Percentiles rank a stretch among this genome's conserved stretches.
Evolutionary conservation across 2,329 filamentous ascomycete species (phyloP).

Genomic region (Hymenoscyphus infarciens): DNA sequence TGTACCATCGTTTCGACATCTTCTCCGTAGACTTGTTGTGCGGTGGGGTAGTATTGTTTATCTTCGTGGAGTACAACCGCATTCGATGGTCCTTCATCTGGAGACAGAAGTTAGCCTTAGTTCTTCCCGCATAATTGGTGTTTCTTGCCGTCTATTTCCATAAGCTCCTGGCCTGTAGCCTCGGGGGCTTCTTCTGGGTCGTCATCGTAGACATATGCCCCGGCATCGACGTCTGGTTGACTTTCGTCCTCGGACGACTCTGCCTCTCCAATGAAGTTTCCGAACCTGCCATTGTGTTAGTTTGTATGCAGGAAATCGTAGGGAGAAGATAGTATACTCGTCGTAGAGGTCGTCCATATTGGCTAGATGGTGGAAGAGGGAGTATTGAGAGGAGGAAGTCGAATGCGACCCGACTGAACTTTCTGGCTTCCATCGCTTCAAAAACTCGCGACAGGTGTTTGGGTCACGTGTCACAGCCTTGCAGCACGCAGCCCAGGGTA

Average conservation of each 20-base stretch:
- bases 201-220: constrained; percentile 78
- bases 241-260: constrained; percentile 85
- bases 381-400: constrained; percentile 1
- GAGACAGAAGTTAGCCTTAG: constrained; percentile 28
- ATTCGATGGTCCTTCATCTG: constrained; percentile 83
- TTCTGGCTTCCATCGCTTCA: constrained; percentile 22
- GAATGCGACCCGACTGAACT: constrained; percentile 21
- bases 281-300: constrained; percentile 62
- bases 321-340: constrained; percentile 57
- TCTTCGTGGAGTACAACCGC: constrained; percentile 98
- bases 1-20: constrained; percentile 95
- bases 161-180: constrained; percentile 73
- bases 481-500: constrained; percentile 3
- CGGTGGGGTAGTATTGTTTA: constrained; percentile 99
- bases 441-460: constrained; percentile 21
- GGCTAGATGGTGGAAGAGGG: constrained; percentile 10
- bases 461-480: constrained; percentile 28
- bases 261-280: constrained; percentile 96
- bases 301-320: constrained; percentile 8
- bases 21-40: constrained; percentile 87
- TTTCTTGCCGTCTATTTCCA: constrained; percentile 79
- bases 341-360: constrained; percentile 95
- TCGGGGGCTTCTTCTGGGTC: constrained; percentile 60
- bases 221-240: constrained; percentile 68
- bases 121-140: not conserved